A percentile compares a stretch with the other conserved stretches of the same genome.
Conservation (phyloP, 768 basidiomycete genomes). For the Tricholoma flavovirens region DNA sequence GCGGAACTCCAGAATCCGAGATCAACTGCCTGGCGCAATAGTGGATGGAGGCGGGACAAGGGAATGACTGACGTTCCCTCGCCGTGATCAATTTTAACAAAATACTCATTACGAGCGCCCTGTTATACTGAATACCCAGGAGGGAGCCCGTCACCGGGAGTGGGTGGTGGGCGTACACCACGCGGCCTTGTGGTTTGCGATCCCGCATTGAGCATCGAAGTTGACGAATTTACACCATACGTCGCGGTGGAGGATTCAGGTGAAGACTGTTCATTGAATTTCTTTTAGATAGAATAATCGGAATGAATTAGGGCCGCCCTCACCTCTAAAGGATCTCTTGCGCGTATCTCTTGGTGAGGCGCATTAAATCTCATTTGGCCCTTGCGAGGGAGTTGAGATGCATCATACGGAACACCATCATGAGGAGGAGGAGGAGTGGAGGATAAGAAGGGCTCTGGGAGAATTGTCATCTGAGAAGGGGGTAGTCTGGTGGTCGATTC, state of each 20-base stretch:
- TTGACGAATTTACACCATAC: background rate
- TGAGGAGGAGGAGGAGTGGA: background rate
- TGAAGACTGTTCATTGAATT: background rate
- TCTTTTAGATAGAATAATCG: background rate
- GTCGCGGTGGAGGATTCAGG: background rate
- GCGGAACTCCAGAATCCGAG: no score
- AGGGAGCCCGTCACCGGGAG: background rate
- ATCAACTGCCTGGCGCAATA: background rate
- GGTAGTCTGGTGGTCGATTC: background rate
- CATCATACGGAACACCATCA: background rate
- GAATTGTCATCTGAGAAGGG: background rate
- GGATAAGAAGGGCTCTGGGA: background rate
- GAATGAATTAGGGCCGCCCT: background rate
- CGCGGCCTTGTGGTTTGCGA: background rate
- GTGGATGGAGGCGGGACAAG: background rate
- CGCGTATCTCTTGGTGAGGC: background rate
- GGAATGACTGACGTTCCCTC: background rate
- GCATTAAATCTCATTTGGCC: background rate
- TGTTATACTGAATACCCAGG: background rate
- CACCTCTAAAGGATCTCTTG: background rate
- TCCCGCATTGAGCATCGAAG: background rate
- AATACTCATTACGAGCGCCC: background rate
- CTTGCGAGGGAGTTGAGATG: background rate
- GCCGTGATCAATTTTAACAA: background rate
- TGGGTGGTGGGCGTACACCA: background rate